These are phyloP conservation scores for Quercus bicolor DNA, from an alignment of 306 rosid species.

Conservation along the genomic window DNA sequence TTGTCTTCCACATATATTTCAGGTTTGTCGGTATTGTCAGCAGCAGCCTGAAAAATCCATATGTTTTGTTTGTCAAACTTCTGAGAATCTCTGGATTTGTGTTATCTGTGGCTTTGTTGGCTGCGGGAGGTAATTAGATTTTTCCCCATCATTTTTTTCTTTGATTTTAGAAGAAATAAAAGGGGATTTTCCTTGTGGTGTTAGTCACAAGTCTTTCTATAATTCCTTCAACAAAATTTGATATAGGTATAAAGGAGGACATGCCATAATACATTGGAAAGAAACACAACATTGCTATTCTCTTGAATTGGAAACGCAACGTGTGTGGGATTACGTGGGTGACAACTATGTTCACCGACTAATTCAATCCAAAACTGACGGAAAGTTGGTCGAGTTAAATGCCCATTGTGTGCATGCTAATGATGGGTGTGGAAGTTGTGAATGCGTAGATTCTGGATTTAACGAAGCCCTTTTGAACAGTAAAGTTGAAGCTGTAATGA, in stretches of 20 bases:
- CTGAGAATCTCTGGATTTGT: conserved; percentile 97
- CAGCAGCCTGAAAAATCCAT: conserved; percentile 93
- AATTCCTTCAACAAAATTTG: conserved; percentile 12
- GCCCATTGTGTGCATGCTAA: conserved; percentile 53
- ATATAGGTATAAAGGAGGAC: conserved; percentile 81
- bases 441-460: conserved; percentile 60
- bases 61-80: conserved; percentile 83
- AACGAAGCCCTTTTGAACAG: conserved; percentile 82
- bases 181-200: neutral
- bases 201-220: neutral
- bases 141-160: neutral
- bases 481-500: conserved; percentile 90
- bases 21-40: conserved; percentile 97
- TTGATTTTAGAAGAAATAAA: neutral
- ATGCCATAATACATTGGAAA: conserved; percentile 92
- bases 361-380: conserved; percentile 92
- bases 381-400: conserved; percentile 85
- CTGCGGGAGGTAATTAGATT: conserved; percentile 74
- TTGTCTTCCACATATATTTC: conserved; percentile 11
- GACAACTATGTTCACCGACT: conserved; percentile 96
- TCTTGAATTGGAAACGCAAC: conserved; percentile 86
- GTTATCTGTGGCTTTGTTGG: conserved; percentile 97
- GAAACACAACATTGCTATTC: conserved; percentile 95
- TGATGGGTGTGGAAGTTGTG: conserved; percentile 65
- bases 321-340: conserved; percentile 96